Evolutionary conservation across 306 rosid species (phyloP).

Genomic region (Albizia julibrissin): DNA sequence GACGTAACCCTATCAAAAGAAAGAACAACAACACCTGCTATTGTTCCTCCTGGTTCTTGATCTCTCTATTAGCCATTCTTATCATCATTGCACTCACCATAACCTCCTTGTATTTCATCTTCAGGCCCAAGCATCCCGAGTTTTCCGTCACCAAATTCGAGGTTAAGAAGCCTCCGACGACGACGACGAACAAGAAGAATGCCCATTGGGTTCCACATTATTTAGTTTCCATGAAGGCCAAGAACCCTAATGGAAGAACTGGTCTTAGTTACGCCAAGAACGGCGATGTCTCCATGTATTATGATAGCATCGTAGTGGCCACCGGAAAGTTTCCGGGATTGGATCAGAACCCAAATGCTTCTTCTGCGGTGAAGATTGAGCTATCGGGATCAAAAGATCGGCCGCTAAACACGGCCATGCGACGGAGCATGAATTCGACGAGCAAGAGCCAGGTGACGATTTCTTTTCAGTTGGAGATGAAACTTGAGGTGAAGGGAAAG

Average conservation of each 20-base stretch:
- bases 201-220: background rate
- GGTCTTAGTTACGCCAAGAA: background rate
- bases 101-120: constrained; percentile 4
- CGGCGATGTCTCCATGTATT: constrained; percentile 15
- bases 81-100: background rate
- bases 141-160: constrained; percentile 19
- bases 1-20: background rate
- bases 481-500: constrained; percentile 31
- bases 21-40: background rate
- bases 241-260: constrained; percentile 28
- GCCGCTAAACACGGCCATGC: constrained; percentile 10
- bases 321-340: constrained; percentile 30
- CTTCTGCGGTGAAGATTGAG: background rate
- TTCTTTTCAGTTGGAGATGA: constrained; percentile 26
- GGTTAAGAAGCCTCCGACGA: background rate
- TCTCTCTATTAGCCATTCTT: background rate
- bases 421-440: constrained; percentile 21
- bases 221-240: constrained; percentile 25
- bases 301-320: constrained; percentile 11
- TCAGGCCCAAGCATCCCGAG: constrained; percentile 30
- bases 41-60: background rate
- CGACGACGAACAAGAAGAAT: background rate
- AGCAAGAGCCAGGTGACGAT: constrained; percentile 10
- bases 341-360: background rate
- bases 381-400: constrained; percentile 2